A percentile compares a stretch with the other conserved stretches of the same genome.
Conservation (phyloP, 805 yeast species). For the Starmera amethionina region DNA sequence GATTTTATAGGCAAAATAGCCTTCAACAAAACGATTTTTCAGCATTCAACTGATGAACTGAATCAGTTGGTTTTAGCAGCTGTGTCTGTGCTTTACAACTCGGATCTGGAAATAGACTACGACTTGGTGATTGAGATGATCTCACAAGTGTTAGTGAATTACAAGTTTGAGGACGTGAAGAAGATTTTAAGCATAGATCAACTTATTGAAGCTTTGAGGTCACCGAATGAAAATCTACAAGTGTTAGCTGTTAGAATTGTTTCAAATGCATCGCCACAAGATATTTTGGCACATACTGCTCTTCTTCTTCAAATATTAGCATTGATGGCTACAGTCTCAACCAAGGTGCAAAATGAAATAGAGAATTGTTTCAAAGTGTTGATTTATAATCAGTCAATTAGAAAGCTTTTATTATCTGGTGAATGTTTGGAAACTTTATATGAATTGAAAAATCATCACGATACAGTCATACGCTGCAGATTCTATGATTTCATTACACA, state of each 20-base stretch:
- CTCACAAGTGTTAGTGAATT: conserved; percentile 4
- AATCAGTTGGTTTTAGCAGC: conserved; percentile 1
- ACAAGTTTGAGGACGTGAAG: conserved; percentile 11
- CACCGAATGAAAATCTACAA: conserved; percentile 10
- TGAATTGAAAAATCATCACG: conserved; percentile 3
- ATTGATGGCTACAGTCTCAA: conserved; percentile 3
- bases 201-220: conserved; percentile 12
- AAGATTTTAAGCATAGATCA: conserved; percentile 7
- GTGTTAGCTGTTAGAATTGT: conserved; percentile 12
- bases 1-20: conserved; percentile 1
- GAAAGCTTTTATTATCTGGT: conserved; percentile 11
- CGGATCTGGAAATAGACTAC: conserved; percentile 6
- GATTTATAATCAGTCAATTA: conserved; percentile 8
- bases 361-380: conserved; percentile 10
- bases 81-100: conserved; percentile 3
- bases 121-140: conserved; percentile 8
- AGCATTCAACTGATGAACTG: background rate
- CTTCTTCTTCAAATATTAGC: conserved; percentile 8
- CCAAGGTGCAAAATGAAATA: conserved; percentile 11
- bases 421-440: conserved; percentile 3
- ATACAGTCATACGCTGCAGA: conserved; percentile 5
- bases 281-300: conserved; percentile 15
- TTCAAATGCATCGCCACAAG: conserved; percentile 14
- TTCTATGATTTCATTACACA: conserved; percentile 6
- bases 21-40: conserved; percentile 4